Evolutionary conservation across 768 basidiomycete genomes (phyloP).

Genomic region (Serpula lacrymans): DNA sequence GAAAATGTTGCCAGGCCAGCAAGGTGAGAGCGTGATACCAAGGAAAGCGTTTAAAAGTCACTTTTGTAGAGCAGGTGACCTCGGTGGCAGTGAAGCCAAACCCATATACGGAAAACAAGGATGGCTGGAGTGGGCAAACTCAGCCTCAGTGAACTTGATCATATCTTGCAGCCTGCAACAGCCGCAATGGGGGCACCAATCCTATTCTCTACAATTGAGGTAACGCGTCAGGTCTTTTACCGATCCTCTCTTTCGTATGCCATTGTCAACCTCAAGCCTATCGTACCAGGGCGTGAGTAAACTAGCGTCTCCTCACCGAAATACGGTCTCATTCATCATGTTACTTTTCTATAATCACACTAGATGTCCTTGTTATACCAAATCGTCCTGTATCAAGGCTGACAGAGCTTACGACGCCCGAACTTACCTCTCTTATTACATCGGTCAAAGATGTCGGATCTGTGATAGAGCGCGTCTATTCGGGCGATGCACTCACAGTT

Average conservation of each 20-base stretch:
- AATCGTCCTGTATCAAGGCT: constrained; percentile 54
- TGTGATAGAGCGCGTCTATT: constrained; percentile 79
- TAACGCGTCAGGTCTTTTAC: constrained; percentile 74
- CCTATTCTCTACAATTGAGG: constrained; percentile 78
- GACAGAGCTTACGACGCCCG: constrained; percentile 53
- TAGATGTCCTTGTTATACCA: constrained; percentile 65
- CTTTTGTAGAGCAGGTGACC: too few species aligned
- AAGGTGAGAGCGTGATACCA: too few species aligned
- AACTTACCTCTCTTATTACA: constrained; percentile 76
- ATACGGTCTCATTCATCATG: not conserved
- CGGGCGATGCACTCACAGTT: constrained; percentile 79
- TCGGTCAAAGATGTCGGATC: constrained; percentile 77
- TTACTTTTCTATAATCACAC: too few species aligned
- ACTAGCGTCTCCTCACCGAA: not conserved
- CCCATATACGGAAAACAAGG: too few species aligned
- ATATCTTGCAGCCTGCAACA: too few species aligned
- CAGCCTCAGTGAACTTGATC: too few species aligned
- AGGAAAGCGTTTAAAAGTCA: too few species aligned
- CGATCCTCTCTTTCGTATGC: constrained; percentile 68
- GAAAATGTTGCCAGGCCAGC: too few species aligned
- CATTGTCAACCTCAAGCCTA: constrained; percentile 92
- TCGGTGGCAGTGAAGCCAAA: too few species aligned
- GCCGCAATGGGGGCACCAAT: constrained; percentile 27
- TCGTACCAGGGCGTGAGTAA: constrained; percentile 87
- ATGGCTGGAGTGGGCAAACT: too few species aligned